Evolutionary conservation across 441 rosid species (phyloP), one percentile per base, ranked within the genome.

Genomic region (Syzygium malaccense): DNA sequence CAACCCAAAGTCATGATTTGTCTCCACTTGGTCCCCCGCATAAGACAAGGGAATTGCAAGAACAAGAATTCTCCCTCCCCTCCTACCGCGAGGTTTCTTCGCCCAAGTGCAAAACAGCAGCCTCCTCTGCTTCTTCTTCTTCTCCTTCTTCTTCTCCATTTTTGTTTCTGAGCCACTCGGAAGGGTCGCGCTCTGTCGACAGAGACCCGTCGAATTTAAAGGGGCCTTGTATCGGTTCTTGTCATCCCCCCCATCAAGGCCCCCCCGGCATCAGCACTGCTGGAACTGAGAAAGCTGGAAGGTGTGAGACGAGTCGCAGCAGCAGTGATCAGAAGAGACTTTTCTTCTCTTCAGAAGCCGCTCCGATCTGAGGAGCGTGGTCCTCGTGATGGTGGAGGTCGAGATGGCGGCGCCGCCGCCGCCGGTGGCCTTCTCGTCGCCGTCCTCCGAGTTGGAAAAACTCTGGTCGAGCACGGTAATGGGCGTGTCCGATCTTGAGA

Each of bases 401-500:
- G 87, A 86, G 45, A 48, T 87, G 53, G 84, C 85, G 53, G 71
- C 85, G 10, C 84, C 87, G 90, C 91, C 90, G 71, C 83, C 83
- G 9, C 17, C 83, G 14, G 83, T 37, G 45, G 51, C 51, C 83
- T 71, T 71, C 83, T 71, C 51, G n/a, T 71, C 83, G 25, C n/a
- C 18, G 51, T 75, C 83, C 86, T 88, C 94, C 25, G 94, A 88
- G 91, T 78, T 89, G 45, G 84, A 88, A 85, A 91, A 91, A 26
- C 89, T 87, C 58, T 92, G 90, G 75, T 92, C 95, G 85, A 93
- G 90, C 75, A 94, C 93, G 55, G 92, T 91, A 32, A 87, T 71
- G 60, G 96, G 93, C 1, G 96, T 94, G 92, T 91, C 88, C 62
- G 94, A 90, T 89, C 92, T 92, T 5, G 93, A 92, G 56, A 88